phyloP scores from a whole-genome alignment of 2,329 filamentous ascomycete species.

The Neospermospora avenae region DNA sequence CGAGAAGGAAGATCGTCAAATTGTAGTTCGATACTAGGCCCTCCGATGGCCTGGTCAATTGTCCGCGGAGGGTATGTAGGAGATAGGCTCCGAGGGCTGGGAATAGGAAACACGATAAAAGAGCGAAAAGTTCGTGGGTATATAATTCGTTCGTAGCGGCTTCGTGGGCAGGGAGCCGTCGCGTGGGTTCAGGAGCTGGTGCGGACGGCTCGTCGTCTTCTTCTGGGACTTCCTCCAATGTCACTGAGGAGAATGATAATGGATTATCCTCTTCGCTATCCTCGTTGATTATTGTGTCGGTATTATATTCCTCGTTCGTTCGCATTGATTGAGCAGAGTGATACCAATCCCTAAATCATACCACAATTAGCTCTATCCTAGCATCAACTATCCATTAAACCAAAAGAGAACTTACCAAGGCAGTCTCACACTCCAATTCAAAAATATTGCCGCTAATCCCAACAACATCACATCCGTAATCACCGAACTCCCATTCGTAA shows the following conservation, averaged over 20 bases:
- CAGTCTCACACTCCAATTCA: slow-evolving; percentile 88
- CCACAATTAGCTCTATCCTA: slow-evolving; percentile 16
- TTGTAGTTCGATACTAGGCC: slow-evolving; percentile 91
- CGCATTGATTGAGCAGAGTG: slow-evolving; percentile 64
- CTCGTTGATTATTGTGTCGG: slow-evolving; percentile 37
- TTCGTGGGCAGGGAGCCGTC: slow-evolving; percentile 28
- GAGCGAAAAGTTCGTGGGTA: slow-evolving; percentile 69
- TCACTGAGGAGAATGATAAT: slow-evolving; percentile 28
- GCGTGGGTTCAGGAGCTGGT: slow-evolving; percentile 18
- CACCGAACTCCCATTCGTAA: slow-evolving; percentile 78
- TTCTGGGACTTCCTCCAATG: slow-evolving; percentile 31
- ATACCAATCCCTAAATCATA: slow-evolving; percentile 67
- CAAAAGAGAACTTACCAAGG: slow-evolving; percentile 64
- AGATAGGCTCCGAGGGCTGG: slow-evolving; percentile 79
- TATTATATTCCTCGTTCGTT: slow-evolving; percentile 45
- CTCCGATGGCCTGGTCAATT: slow-evolving; percentile 79
- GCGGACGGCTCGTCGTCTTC: slow-evolving; percentile 23
- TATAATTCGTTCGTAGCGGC: slow-evolving; percentile 62
- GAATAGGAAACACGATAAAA: slow-evolving; percentile 74
- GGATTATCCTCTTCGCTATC: slow-evolving; percentile 44
- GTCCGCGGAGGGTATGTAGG: slow-evolving; percentile 74
- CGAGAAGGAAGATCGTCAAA: slow-evolving; percentile 83
- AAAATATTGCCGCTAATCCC: slow-evolving; percentile 74
- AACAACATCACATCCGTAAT: slow-evolving; percentile 84
- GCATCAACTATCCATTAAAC: neutral